Evolutionary conservation across 1,284 basidiomycete genomes (phyloP).

Genomic region (Cutaneotrichosporon arboriforme): DNA sequence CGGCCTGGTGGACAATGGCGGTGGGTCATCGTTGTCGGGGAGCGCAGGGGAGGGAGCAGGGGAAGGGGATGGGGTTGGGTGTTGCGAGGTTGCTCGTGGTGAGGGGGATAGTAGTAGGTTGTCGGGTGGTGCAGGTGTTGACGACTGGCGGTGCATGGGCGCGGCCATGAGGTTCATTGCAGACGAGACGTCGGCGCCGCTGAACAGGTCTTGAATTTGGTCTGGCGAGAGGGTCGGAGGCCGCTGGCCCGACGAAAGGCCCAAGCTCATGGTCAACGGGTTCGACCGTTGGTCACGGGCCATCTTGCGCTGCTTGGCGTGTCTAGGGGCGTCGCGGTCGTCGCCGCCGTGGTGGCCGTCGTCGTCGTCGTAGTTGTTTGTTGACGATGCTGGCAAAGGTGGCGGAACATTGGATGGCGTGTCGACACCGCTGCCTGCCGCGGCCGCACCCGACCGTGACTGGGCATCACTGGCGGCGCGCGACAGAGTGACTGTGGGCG

Average conservation of each 20-base stretch:
- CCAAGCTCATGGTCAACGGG: constrained; percentile 31
- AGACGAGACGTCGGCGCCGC: constrained; percentile 34
- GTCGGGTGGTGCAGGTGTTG: neutral
- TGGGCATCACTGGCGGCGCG: neutral
- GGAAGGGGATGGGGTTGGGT: neutral
- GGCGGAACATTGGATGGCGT: no score
- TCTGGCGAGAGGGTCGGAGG: constrained; percentile 29
- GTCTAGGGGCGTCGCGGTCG: neutral
- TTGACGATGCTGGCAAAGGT: no score
- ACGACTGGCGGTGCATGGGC: constrained; percentile 1
- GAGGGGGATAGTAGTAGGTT: constrained; percentile 2
- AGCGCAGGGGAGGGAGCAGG: neutral
- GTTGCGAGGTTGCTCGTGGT: neutral
- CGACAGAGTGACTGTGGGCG: neutral
- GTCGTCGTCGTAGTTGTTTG: no score
- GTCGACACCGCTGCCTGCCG: neutral
- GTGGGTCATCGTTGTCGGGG: neutral
- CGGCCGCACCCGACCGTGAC: neutral
- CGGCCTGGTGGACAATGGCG: constrained; percentile 6
- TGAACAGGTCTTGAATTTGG: constrained; percentile 38
- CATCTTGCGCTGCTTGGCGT: neutral
- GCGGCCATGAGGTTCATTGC: constrained; percentile 31
- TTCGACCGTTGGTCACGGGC: constrained; percentile 1
- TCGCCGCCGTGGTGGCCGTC: neutral
- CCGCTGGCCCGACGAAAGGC: constrained; percentile 17